A percentile compares a stretch with the other conserved stretches of the same genome.
These are phyloP conservation scores for Didymella glomerata DNA, from an alignment of 2,329 filamentous ascomycete species.

Conservation along the genomic window DNA sequence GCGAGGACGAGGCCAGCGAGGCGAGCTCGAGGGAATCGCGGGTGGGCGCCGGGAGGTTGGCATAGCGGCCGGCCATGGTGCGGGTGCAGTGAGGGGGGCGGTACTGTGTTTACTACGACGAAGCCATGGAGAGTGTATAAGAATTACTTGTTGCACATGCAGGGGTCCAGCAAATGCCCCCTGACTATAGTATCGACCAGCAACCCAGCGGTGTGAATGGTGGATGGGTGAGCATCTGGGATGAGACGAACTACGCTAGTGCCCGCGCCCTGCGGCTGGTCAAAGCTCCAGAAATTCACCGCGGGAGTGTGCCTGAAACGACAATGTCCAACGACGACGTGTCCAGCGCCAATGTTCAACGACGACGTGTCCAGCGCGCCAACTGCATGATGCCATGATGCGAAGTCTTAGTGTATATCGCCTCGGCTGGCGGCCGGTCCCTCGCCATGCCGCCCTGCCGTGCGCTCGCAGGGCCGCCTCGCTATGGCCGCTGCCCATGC, in stretches of 20 bases:
- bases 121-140: conserved; percentile 38
- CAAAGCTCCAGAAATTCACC: conserved; percentile 14
- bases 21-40: conserved; percentile 97
- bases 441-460: conserved; percentile 24
- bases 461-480: conserved; percentile 7
- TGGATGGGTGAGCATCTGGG: conserved; percentile 2
- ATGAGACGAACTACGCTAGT: conserved; percentile 9
- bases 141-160: not conserved
- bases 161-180: conserved; percentile 3
- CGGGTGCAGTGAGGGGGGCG: not conserved
- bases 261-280: not conserved
- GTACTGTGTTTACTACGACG: conserved; percentile 6
- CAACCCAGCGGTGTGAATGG: conserved; percentile 13
- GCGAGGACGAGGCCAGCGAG: conserved; percentile 87
- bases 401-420: conserved; percentile 36
- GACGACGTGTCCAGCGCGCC: too few species aligned
- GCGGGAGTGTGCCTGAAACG: conserved; percentile 7
- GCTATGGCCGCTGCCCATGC: conserved; percentile 18
- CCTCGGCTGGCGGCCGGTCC: conserved; percentile 31
- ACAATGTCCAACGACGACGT: not conserved
- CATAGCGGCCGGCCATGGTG: conserved; percentile 52
- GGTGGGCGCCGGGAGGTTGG: conserved; percentile 53
- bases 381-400: conserved; percentile 30
- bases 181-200: conserved; percentile 1
- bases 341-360: not conserved